Base-by-base conservation (phyloP, 2,329 filamentous ascomycete species). In the Penicillium sp. region DNA sequence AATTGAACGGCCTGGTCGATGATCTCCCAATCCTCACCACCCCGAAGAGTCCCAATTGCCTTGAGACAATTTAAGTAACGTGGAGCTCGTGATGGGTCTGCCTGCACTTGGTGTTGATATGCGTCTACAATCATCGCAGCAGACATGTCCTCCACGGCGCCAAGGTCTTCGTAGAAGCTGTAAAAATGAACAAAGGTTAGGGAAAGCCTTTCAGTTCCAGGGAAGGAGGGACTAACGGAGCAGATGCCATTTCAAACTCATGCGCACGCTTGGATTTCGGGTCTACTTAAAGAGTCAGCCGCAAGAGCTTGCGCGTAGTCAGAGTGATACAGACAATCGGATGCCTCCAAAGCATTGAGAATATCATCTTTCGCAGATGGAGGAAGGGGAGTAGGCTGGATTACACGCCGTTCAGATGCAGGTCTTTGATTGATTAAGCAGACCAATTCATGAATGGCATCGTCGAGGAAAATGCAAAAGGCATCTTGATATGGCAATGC, bases 31-130 rank as follows among this genome's bases (percentile, higher is more conserved):
- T 79, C 73, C 44, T 69, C 58, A 1, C 69, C 68, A 25, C 65
- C 68, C 51, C 86, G 77, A 18, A 82, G 79, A 23, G 75, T 73
- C 15, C 82, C 82, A 51, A 90, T 81, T 45, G 80, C 76, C 61
- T 82, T 79, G n/a, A 90, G 75, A 63, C 84, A 87, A 69, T 87
- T 82, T 56, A 89, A 79, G 67, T 89, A 89, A 66, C 85, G 84
- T 2, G 85, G 72, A 18, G 75, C 74, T 56, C 83, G 82, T 20
- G 64, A 59, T 20, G 80, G 78, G 67, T 89, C 85, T 49, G 79
- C 80, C 8, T 74, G 67, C 23, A 79, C 74, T 71, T 90, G 87
- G 31, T 82, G 78, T 23, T 83, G 77, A 66, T 84, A 89, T 4
- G 85, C 83, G 68, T 85, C 88, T 26, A 79, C 73, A 18, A 90